Evolutionary conservation across 495 filamentous ascomycete genomes (phyloP).

Genomic region (Daldinia concentrica): DNA sequence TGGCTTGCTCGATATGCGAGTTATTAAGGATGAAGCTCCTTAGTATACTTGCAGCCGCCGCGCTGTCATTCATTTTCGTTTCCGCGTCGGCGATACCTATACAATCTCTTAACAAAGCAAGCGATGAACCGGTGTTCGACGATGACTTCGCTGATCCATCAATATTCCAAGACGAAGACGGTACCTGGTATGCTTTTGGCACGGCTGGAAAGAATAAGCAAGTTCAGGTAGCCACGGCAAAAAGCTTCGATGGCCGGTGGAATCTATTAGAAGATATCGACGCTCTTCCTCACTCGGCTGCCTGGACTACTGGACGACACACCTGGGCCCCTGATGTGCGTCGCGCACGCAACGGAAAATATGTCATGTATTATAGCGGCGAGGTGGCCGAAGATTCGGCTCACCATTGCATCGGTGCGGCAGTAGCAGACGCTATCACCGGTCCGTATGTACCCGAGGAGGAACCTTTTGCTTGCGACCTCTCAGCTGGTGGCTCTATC

Average conservation of each 20-base stretch:
- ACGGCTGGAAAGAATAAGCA: constrained; percentile 47
- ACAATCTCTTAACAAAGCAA: constrained; percentile 9
- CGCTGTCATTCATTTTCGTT: constrained; percentile 27
- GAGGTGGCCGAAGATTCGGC: constrained; percentile 47
- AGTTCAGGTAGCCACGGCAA: constrained; percentile 49
- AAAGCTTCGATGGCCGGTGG: constrained; percentile 42
- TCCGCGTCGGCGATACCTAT: constrained; percentile 27
- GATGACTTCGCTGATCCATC: constrained; percentile 51
- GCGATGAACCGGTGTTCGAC: constrained; percentile 25
- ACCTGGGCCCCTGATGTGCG: constrained; percentile 64
- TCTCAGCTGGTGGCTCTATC: constrained; percentile 65
- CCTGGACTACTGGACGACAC: constrained; percentile 46
- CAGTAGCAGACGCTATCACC: constrained; percentile 50
- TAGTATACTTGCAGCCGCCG: constrained; percentile 32
- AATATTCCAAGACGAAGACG: constrained; percentile 45
- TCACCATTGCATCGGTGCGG: constrained; percentile 66
- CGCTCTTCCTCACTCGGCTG: constrained; percentile 40
- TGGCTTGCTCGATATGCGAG: constrained; percentile 29
- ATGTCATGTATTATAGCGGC: constrained; percentile 70
- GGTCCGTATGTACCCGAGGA: constrained; percentile 63
- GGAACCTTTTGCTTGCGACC: constrained; percentile 60
- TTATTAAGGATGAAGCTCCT: constrained; percentile 34
- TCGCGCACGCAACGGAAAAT: constrained; percentile 50
- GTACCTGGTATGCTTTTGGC: constrained; percentile 52
- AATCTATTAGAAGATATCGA: constrained; percentile 42